These are phyloP conservation scores for Boletus subcaerulescens DNA, from an alignment of 768 basidiomycete species.

Conservation along the genomic window DNA sequence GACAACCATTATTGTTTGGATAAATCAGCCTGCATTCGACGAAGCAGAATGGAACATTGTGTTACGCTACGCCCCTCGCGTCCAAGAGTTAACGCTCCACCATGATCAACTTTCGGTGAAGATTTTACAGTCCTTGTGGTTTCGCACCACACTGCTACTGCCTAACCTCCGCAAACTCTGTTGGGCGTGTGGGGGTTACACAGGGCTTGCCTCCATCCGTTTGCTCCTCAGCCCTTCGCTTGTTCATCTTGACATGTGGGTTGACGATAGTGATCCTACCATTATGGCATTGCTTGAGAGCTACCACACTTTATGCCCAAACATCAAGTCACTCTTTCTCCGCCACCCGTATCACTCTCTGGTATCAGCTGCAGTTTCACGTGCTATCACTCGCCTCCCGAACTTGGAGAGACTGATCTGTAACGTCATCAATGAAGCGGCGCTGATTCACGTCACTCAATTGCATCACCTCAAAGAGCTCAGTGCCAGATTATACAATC, in stretches of 20 bases:
- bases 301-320: conserved; percentile 3
- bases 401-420: conserved; percentile 1
- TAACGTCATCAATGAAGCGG: not conserved
- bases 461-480: not conserved
- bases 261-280: not conserved
- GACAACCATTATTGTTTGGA: not conserved
- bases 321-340: conserved; percentile 4
- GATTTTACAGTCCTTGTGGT: conserved; percentile 1
- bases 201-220: not conserved
- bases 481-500: not conserved
- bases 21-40: not conserved
- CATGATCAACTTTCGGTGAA: not conserved
- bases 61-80: conserved; percentile 4
- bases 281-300: conserved; percentile 2
- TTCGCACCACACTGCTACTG: conserved; percentile 2
- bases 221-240: conserved; percentile 10
- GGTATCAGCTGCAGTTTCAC: not conserved
- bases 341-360: not conserved
- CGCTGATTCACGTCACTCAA: not conserved
- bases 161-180: conserved; percentile 5
- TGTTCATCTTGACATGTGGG: not conserved
- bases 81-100: conserved; percentile 1
- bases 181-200: not conserved
- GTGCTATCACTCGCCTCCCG: not conserved
- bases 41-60: conserved; percentile 4